Conservation (phyloP, 2,329 filamentous ascomycete genomes). For the Nigrospora sphaerica region DNA sequence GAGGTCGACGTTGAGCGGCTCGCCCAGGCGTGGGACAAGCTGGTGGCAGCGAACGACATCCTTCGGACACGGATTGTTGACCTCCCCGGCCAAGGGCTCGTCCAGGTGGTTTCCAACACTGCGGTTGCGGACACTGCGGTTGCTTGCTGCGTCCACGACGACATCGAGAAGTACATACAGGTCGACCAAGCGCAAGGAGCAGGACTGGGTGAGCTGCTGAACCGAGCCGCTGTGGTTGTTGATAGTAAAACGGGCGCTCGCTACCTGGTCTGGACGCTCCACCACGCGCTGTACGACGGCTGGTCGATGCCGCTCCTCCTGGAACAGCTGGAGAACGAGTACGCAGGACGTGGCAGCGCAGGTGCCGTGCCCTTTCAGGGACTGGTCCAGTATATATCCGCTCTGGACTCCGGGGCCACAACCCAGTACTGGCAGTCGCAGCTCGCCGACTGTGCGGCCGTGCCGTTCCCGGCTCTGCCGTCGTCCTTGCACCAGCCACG, state of each 20-base stretch:
- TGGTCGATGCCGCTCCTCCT: not conserved
- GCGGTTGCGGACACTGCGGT: no score
- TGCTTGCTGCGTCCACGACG: no score
- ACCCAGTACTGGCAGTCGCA: not conserved
- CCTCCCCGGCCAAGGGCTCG: conserved; percentile 1
- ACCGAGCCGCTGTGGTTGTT: conserved; percentile 5
- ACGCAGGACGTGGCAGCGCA: not conserved
- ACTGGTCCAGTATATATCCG: not conserved
- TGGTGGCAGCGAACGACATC: not conserved
- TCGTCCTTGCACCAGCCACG: not conserved
- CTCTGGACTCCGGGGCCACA: not conserved
- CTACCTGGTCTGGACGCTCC: not conserved
- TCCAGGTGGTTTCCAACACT: conserved; percentile 14
- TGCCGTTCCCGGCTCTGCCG: not conserved
- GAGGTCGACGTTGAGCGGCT: conserved; percentile 2
- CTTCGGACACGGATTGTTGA: not conserved
- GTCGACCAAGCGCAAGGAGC: conserved; percentile 30
- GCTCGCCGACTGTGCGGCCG: not conserved
- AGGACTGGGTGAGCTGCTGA: conserved; percentile 16
- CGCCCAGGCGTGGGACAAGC: not conserved
- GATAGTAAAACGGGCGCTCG: not conserved
- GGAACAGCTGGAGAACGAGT: not conserved
- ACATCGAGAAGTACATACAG: no score
- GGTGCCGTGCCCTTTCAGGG: not conserved
- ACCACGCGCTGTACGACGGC: conserved; percentile 1